Evolutionary conservation across 306 rosid species (phyloP).

Genomic region (Cicer cuneatum): DNA sequence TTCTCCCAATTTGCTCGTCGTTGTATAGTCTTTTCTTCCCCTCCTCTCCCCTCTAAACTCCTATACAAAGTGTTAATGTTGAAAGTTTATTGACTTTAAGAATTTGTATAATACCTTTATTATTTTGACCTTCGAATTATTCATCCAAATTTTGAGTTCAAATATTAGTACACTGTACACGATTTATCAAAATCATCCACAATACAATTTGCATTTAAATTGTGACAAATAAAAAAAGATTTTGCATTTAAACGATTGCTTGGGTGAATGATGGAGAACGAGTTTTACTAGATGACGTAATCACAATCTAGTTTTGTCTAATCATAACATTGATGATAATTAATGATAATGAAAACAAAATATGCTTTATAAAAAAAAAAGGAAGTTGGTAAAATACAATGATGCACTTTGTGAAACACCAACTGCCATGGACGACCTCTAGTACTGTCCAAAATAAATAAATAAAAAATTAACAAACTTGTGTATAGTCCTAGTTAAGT

Average conservation of each 20-base stretch:
- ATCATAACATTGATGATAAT: not conserved
- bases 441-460: not conserved
- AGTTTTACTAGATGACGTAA: slow-evolving; percentile 2
- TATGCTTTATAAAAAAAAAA: not conserved
- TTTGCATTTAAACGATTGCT: not conserved
- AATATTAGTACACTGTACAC: too few species aligned
- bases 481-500: not conserved
- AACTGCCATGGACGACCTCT: slow-evolving; percentile 29
- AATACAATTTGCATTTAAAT: too few species aligned
- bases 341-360: not conserved
- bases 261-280: slow-evolving; percentile 21
- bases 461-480: not conserved
- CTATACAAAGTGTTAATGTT: too few species aligned
- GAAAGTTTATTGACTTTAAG: too few species aligned
- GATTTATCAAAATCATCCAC: too few species aligned
- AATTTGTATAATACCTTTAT: too few species aligned
- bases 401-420: slow-evolving; percentile 40
- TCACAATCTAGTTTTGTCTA: not conserved
- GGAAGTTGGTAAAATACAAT: slow-evolving; percentile 29
- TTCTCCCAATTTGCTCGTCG: too few species aligned
- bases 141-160: too few species aligned
- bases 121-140: too few species aligned
- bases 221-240: not conserved
- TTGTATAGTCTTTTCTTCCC: too few species aligned
- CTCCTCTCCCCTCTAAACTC: too few species aligned